These are phyloP conservation scores for Thermoascus crustaceus DNA, from an alignment of 2,329 filamentous ascomycete species.

Conservation along the genomic window DNA sequence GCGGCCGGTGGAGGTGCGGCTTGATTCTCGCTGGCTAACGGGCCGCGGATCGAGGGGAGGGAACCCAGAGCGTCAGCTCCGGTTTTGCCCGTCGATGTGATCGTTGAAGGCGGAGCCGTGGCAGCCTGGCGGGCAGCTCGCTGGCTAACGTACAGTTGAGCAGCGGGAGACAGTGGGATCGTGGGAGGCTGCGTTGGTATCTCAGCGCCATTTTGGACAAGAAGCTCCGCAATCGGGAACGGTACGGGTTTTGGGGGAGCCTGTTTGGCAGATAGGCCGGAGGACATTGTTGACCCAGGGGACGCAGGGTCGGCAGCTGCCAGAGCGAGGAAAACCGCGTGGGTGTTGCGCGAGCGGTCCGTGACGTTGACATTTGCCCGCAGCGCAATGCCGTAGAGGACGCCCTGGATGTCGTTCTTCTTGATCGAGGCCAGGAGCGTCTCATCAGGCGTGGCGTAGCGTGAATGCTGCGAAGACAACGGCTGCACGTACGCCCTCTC, in stretches of 20 bases:
- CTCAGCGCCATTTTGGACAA: constrained; percentile 89
- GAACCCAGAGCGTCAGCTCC: constrained; percentile 52
- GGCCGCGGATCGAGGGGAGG: constrained; percentile 46
- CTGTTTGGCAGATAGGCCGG: constrained; percentile 21
- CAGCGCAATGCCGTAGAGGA: constrained; percentile 81
- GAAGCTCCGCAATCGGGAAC: constrained; percentile 82
- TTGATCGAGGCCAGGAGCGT: constrained; percentile 88
- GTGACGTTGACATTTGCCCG: constrained; percentile 77
- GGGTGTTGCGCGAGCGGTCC: constrained; percentile 80
- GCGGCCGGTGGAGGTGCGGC: constrained; percentile 15
- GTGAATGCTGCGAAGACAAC: constrained; percentile 60
- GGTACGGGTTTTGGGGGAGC: constrained; percentile 46
- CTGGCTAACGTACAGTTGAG: constrained; percentile 76
- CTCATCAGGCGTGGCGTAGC: constrained; percentile 73
- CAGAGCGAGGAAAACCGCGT: constrained; percentile 81
- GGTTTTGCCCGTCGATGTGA: constrained; percentile 25
- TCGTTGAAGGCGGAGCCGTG: constrained; percentile 2
- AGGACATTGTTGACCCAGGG: constrained; percentile 46
- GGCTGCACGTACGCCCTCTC: constrained; percentile 75
- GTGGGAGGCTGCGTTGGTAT: constrained; percentile 68
- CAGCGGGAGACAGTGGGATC: constrained; percentile 73
- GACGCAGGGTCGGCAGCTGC: constrained; percentile 86
- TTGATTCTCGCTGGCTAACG: constrained; percentile 21
- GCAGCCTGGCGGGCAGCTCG: constrained; percentile 44
- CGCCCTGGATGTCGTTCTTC: constrained; percentile 88